Base-by-base conservation (phyloP, 2,329 filamentous ascomycete genomes). In the Aspergillus flavus region DNA sequence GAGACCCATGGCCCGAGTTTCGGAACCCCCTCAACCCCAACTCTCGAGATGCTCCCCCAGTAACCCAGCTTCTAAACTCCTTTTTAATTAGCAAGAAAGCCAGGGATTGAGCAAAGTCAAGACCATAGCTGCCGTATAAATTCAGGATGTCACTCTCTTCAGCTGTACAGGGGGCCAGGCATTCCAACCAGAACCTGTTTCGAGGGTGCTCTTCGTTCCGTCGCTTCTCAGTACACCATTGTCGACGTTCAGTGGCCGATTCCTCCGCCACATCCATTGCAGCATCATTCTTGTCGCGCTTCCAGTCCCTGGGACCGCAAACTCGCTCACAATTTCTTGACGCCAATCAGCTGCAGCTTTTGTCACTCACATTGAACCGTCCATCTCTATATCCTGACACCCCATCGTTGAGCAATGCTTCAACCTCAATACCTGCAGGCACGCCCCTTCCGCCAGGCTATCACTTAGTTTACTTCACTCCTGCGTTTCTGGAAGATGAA, bases 381-480 rank as follows among this genome's bases (percentile, higher is more conserved):
- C 76, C 78, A 1, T 68, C 72, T 6, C 73, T 87, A 6, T 79
- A 78, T 66, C 74, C 78, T 1, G 66, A 66, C 55, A 78, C 76
- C 1, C 68, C 77, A 6, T 75, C 81, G 52, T 68, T 84, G 4
- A 78, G 80, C 7, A 71, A 76, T 36, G 60, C 72, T 0, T 61
- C 80, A 0, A 61, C 71, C n/a, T 80, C 83, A 0, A 68, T 75
- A 0, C 56, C 70, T 0, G 19, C 59, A 12, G 83, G 83, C 9
- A 86, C 85, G 0, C 81, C 82, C 0, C 64, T 89, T 1, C 87
- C 87, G 0, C 81, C 85, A 0, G 87, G 85, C 1, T 87, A 89
- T 66, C 88, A 90, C 69, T 79, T 90, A 0, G 84, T 83, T 0
- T 90, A 89, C 72, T 90, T 90, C 70, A 88, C 87, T 0, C 86